Evolutionary conservation across 2,329 filamentous ascomycete species (phyloP).

Genomic region (Diplodia seriata): DNA sequence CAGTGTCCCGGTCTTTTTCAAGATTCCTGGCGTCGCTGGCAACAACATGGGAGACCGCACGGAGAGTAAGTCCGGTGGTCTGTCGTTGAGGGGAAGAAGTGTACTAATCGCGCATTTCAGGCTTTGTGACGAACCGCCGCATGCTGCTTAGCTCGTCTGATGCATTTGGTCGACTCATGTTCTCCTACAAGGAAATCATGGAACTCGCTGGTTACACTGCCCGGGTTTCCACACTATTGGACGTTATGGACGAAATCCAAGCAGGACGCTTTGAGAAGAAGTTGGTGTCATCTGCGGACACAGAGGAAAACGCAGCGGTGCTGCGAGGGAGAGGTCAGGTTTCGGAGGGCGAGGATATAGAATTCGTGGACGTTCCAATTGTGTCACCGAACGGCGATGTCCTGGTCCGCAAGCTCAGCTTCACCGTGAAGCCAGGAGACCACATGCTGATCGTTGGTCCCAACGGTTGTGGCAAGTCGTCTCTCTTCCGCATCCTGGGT

Average conservation of each 20-base stretch:
- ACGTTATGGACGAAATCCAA: constrained; percentile 94
- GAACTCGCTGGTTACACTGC: constrained; percentile 96
- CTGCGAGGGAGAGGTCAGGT: constrained; percentile 82
- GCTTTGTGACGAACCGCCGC: constrained; percentile 91
- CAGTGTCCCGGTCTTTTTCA: constrained; percentile 95
- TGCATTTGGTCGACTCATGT: constrained; percentile 95
- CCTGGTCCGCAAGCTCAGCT: constrained; percentile 82
- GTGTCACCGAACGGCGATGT: constrained; percentile 97
- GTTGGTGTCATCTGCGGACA: constrained; percentile 86
- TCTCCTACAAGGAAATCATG: constrained; percentile 96
- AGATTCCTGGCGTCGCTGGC: constrained; percentile 69
- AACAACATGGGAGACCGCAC: constrained; percentile 72
- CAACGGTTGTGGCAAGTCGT: constrained; percentile 97
- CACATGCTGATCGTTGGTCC: constrained; percentile 95
- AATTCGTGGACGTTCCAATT: constrained; percentile 89
- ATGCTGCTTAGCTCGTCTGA: constrained; percentile 94
- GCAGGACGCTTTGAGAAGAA: constrained; percentile 95
- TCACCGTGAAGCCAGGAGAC: constrained; percentile 83
- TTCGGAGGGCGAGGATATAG: constrained; percentile 81
- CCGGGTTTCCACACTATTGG: constrained; percentile 84
- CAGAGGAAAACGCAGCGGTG: constrained; percentile 80
- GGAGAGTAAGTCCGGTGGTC: constrained; percentile 57
- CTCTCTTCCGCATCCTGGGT: constrained; percentile 92
- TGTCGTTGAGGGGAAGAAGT: background rate
- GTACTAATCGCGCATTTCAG: constrained; percentile 47